These are phyloP conservation scores for Conticribra guillardii DNA, from an alignment of 108 stramenopile genomes.

Conservation along the genomic window DNA sequence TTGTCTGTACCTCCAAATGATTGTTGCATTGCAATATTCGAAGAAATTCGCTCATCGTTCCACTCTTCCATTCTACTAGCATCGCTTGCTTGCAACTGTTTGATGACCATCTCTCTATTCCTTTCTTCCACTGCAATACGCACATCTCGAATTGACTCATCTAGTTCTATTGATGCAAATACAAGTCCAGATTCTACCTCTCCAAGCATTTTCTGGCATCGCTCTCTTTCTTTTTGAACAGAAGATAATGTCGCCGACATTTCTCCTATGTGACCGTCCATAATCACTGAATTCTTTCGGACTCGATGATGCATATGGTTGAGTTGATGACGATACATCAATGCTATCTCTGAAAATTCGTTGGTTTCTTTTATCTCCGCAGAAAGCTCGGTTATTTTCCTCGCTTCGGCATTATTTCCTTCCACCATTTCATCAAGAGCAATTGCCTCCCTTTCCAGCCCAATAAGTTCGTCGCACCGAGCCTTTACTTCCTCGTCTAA, in stretches of 20 bases:
- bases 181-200: constrained; percentile 50
- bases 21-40: constrained; percentile 32
- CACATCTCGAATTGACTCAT: constrained; percentile 36
- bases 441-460: constrained; percentile 58
- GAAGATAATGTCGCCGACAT: constrained; percentile 60
- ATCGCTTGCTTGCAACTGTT: constrained; percentile 44
- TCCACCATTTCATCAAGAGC: constrained; percentile 69
- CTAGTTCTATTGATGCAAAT: constrained; percentile 41
- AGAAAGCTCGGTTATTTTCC: constrained; percentile 51
- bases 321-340: constrained; percentile 69
- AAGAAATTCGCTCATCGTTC: constrained; percentile 36
- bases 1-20: constrained; percentile 40
- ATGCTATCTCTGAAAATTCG: constrained; percentile 45
- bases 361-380: constrained; percentile 59
- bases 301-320: constrained; percentile 67
- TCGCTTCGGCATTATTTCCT: constrained; percentile 58
- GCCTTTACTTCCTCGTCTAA: constrained; percentile 53
- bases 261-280: constrained; percentile 64
- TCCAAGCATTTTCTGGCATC: constrained; percentile 49
- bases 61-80: constrained; percentile 53
- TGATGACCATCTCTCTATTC: constrained; percentile 25
- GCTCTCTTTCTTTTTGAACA: constrained; percentile 44
- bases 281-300: constrained; percentile 58
- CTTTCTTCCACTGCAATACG: constrained; percentile 46
- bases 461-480: constrained; percentile 51